Evolutionary conservation across 352 stramenopile species (phyloP), one percentile per base, ranked within the genome.

Genomic region (Blastocystis hominis): DNA sequence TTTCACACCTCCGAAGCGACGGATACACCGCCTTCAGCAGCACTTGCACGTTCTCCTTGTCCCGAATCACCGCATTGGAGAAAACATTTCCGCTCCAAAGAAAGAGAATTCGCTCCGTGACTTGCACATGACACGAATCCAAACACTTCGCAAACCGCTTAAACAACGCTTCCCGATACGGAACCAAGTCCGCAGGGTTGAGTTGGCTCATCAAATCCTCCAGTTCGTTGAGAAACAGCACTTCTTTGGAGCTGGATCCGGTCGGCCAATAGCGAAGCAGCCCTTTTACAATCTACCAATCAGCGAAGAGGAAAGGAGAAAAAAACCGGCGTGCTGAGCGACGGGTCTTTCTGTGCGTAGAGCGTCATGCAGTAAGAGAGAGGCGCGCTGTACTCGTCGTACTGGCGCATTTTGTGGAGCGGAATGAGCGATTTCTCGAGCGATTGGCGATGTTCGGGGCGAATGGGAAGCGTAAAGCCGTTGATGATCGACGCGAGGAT

Each of bases 401-500:
- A 93, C 77, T 93, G 97, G 88, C 96, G 96, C 53, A 96, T 95
- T 91, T 98, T 98, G 92, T 99, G 96, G 76, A 99, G 91, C 13
- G 96, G 96, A 88, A 98, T 96, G 24, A 98, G 91, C 40, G 95
- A 95, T 66, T 93, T 91, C 42, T 96, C 89, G 0, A 98, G 92
- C 89, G 97, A 97, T 88, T 97, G 93, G 89, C 97, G 90, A 90
- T 98, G 96, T 89, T 99, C 96, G 42, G 94, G 93, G 88, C 98
- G 98, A 42, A 99, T 91, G n/a, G 96, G 96, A 90, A 98, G 96
- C 20, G 96, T 96, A 90, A 99, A 99, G 1, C 96, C 96, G 90
- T 99, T 99, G 88, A 99, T 98, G 90, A 99, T 98, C 87, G 91
- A 96, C 56, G 95, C 96, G 9, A 99, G 90, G 89, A 99, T 98